Base-by-base conservation (phyloP, 2,329 filamentous ascomycete species). In the Colletotrichum ledebouriae region DNA sequence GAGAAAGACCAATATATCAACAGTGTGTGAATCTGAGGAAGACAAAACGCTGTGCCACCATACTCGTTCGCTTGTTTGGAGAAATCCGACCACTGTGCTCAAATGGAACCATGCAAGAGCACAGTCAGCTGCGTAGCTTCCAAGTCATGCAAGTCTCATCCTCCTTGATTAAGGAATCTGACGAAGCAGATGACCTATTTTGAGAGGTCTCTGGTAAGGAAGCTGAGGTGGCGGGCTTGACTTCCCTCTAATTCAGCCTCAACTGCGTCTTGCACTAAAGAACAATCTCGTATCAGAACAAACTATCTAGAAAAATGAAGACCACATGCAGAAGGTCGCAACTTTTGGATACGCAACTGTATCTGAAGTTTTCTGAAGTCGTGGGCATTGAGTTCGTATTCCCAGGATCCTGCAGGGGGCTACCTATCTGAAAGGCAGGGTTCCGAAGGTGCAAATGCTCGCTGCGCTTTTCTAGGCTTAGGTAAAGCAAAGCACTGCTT, bases 101-200 rank as follows among this genome's bases (percentile, higher is more conserved):
- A 25, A 55, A 39, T 6, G 49, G 62, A 47, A 50, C n/a, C n/a
- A 63, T 52, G 59, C 39, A 41, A 58, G 37, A 58, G 41, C 49
- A 68, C 65, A 65, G 65, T 65, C 65, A 68, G 65, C 65, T 47
- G 42, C 64, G 58, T 63, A 59, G 64, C 52, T 39, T 33, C 39
- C 46, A 9, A 29, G 17, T 15, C 37, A 53, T 53, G 47, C 22
- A 9, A 37, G 44, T 42, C 22, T 44, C 46, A 53, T 34, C 59
- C 37, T 6, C 37, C 37, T 34, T 33, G 25, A 29, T 12, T 9
- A 13, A 59, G 55, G 17, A 59, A 15, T 41, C 9, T 9, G n/a
- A 59, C 41, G 25, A 59, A 15, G 41, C 9, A n/a, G 39, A 50
- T 59, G 22, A 25, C n/a, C 33, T 49, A 41, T 65, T 65, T 56